A percentile compares a stretch with the other conserved stretches of the same genome.
Evolutionary conservation across 768 basidiomycete species (phyloP).

Genomic region (Boletus eberwhitei): DNA sequence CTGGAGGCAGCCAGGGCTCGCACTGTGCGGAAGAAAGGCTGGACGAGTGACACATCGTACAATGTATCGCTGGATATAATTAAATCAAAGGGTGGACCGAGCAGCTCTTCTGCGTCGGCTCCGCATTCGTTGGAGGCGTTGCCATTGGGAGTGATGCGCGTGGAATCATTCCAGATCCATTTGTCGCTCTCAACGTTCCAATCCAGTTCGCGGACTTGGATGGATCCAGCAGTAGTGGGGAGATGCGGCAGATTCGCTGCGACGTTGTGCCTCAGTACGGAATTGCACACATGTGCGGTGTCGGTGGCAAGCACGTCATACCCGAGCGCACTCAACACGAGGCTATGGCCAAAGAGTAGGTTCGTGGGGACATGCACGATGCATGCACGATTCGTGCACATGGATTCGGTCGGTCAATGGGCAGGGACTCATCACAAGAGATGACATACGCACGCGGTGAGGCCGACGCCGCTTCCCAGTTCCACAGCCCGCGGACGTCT

Average conservation of each 20-base stretch:
- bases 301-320: slow-evolving; percentile 81
- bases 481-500: slow-evolving; percentile 55
- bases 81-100: slow-evolving; percentile 65
- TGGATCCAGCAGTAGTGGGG: slow-evolving; percentile 37
- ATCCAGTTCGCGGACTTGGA: slow-evolving; percentile 66
- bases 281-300: slow-evolving; percentile 54
- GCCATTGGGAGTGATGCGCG: slow-evolving; percentile 36
- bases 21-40: slow-evolving; percentile 70
- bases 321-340: slow-evolving; percentile 63
- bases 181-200: slow-evolving; percentile 56
- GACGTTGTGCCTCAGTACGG: slow-evolving; percentile 66
- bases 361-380: slow-evolving; percentile 4
- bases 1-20: slow-evolving; percentile 42
- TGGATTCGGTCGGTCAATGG: background rate
- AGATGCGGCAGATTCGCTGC: slow-evolving; percentile 38
- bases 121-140: slow-evolving; percentile 14
- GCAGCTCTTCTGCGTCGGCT: slow-evolving; percentile 20
- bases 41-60: slow-evolving; percentile 57
- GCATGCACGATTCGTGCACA: background rate
- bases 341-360: slow-evolving; percentile 37
- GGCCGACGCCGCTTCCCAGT: slow-evolving; percentile 79
- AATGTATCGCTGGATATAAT: slow-evolving; percentile 84
- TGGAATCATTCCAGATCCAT: slow-evolving; percentile 50
- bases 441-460: slow-evolving; percentile 59
- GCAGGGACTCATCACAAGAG: background rate